These are phyloP conservation scores for Xylariaceae sp. DNA, from an alignment of 2,329 filamentous ascomycete species.

Conservation along the genomic window DNA sequence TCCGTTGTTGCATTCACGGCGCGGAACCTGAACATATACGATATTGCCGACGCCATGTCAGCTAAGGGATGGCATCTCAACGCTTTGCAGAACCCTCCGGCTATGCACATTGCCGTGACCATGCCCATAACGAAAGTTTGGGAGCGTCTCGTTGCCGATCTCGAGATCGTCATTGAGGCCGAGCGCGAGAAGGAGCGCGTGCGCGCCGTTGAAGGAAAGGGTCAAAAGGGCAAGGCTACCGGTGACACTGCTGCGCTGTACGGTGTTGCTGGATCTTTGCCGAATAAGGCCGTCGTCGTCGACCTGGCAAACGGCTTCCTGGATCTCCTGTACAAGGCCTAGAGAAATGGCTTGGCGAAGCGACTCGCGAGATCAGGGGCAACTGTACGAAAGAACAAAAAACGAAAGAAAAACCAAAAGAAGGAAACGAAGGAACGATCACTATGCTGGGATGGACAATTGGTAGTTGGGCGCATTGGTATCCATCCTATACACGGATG, in stretches of 20 bases:
- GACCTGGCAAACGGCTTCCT: slow-evolving; percentile 87
- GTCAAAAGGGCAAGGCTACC: slow-evolving; percentile 58
- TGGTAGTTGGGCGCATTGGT: too few species aligned
- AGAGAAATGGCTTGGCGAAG: slow-evolving; percentile 13
- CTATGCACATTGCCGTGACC: slow-evolving; percentile 91
- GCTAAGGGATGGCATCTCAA: slow-evolving; percentile 91
- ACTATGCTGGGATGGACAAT: neutral
- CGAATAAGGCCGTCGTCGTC: slow-evolving; percentile 91
- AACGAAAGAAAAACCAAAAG: neutral
- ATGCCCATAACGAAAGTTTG: slow-evolving; percentile 76
- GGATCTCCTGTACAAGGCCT: slow-evolving; percentile 88
- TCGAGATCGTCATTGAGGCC: slow-evolving; percentile 60
- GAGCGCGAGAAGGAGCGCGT: slow-evolving; percentile 79
- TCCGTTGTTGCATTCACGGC: slow-evolving; percentile 84
- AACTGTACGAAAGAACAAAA: neutral
- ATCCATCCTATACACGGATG: too few species aligned
- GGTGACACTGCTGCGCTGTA: slow-evolving; percentile 86
- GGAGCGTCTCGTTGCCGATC: slow-evolving; percentile 71
- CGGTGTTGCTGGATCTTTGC: slow-evolving; percentile 88
- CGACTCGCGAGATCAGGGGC: neutral
- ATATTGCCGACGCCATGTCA: slow-evolving; percentile 79
- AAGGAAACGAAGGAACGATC: neutral
- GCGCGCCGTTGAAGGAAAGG: slow-evolving; percentile 63
- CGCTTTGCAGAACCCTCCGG: slow-evolving; percentile 82
- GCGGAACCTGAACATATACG: slow-evolving; percentile 85